phyloP scores from a whole-genome alignment of 805 yeast species.

The Saccharomycopsis lassenensis region DNA sequence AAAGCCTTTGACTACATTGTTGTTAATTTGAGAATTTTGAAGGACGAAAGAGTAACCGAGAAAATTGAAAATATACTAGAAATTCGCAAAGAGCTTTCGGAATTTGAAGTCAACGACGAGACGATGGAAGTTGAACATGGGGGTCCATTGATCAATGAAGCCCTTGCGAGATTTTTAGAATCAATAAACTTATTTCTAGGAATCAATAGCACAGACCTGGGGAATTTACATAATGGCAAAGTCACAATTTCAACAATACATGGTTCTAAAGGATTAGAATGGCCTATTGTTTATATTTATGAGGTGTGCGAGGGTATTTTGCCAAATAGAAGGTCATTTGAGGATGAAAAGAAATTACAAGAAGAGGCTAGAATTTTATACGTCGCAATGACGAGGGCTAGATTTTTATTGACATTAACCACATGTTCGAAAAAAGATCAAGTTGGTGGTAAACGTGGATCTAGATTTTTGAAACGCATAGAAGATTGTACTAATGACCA shows the following conservation, averaged over 20 bases:
- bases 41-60: slow-evolving; percentile 19
- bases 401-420: slow-evolving; percentile 30
- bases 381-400: slow-evolving; percentile 84
- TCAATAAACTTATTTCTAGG: slow-evolving; percentile 24
- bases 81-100: slow-evolving; percentile 28
- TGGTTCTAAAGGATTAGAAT: slow-evolving; percentile 87
- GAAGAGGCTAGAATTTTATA: slow-evolving; percentile 83
- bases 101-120: slow-evolving; percentile 24
- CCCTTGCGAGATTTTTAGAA: slow-evolving; percentile 25
- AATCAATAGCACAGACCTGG: background rate
- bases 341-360: slow-evolving; percentile 20
- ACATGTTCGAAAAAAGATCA: background rate
- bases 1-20: no score
- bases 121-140: background rate
- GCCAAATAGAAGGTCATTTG: slow-evolving; percentile 36
- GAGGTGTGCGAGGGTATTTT: slow-evolving; percentile 55
- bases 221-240: slow-evolving; percentile 21
- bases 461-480: background rate
- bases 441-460: background rate
- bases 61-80: slow-evolving; percentile 30
- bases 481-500: no score
- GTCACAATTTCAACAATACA: slow-evolving; percentile 74
- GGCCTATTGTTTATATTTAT: slow-evolving; percentile 87
- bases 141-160: slow-evolving; percentile 7
- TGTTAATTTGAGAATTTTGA: no score